Evolutionary conservation across 495 filamentous ascomycete species (phyloP).

Genomic region (Xylaria palmicola): DNA sequence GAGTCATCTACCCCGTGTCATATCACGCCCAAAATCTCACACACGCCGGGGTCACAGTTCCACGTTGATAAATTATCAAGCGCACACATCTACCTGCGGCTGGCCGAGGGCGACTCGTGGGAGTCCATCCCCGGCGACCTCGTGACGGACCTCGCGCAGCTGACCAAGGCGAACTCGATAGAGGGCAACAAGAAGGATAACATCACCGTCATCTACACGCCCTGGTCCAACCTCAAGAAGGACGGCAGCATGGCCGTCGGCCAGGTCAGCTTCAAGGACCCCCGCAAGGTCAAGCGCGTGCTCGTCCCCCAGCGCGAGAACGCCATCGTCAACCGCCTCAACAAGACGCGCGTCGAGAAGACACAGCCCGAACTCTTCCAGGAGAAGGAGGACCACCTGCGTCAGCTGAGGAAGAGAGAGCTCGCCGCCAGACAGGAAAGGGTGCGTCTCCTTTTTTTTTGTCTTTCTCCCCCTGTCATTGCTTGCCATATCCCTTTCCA

Average conservation of each 20-base stretch:
- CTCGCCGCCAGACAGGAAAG: slow-evolving; percentile 64
- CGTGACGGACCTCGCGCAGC: slow-evolving; percentile 82
- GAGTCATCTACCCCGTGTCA: slow-evolving; percentile 11
- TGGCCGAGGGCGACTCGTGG: slow-evolving; percentile 81
- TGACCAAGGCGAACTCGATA: slow-evolving; percentile 98
- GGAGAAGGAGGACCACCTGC: slow-evolving; percentile 74
- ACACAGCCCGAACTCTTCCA: slow-evolving; percentile 69
- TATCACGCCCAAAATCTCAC: neutral
- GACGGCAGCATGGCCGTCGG: slow-evolving; percentile 94
- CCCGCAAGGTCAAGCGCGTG: slow-evolving; percentile 76
- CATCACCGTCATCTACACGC: slow-evolving; percentile 92
- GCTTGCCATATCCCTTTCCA: neutral
- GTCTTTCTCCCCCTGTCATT: neutral
- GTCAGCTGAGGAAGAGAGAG: slow-evolving; percentile 66
- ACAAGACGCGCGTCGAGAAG: slow-evolving; percentile 89
- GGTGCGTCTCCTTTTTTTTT: slow-evolving; percentile 42
- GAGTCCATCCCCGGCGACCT: slow-evolving; percentile 74
- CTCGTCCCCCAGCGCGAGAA: slow-evolving; percentile 78
- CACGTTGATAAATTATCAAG: slow-evolving; percentile 97
- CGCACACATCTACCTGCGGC: slow-evolving; percentile 90
- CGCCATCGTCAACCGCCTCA: slow-evolving; percentile 87
- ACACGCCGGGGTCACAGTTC: slow-evolving; percentile 56
- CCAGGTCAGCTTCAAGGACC: slow-evolving; percentile 93
- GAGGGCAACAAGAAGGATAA: slow-evolving; percentile 99
- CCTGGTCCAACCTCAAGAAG: slow-evolving; percentile 95